Evolutionary conservation across 257 asterid species (phyloP), one percentile per base, ranked within the genome.

Genomic region (Penstemon newberryi): DNA sequence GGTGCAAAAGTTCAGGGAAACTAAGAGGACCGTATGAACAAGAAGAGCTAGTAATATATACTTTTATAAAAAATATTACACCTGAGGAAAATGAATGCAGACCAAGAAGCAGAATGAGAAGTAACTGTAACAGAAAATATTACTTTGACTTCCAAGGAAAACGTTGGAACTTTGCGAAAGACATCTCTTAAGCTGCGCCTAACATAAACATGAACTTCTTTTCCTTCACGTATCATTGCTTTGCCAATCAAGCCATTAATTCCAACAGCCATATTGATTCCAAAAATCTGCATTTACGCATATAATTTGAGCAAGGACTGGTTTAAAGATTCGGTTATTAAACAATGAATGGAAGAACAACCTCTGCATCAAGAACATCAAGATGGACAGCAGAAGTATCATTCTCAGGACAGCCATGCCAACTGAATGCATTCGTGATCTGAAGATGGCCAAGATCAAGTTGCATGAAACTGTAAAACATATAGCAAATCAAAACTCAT

Each of bases 331-430:
- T 43, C 12, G 58, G 43, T 66, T 44, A n/a, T 19, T 47, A 71
- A 62, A 67, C 39, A 33, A 47, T 25, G 72, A 74, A 62, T 38
- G 42, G 19, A 65, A 66, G 43, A 66, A 70, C 62, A 50, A 94
- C 99, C 99, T 91, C 96, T 42, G 93, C 99, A 64, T 91, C 86
- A 65, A 93, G 99, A 80, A 91, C 85, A 79, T 94, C 99, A 74
- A 94, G 92, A 86, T 89, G 99, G 73, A 94, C 96, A 57, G 99
- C 85, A 9, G 96, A 85, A 75, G 97, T 89, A 80, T 94, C 99
- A 60, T 78, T 86, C 73, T 87, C 96, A 39, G 91, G 87, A 78
- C 71, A 80, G 19, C 97, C 99, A 80, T 88, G 90, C 99, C 99
- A 94, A 68, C 83, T 82, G 80, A 83, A 82, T 15, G 86, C 78